These are phyloP conservation scores for Mycena albidolilacea DNA, from an alignment of 768 basidiomycete species.

Conservation along the genomic window DNA sequence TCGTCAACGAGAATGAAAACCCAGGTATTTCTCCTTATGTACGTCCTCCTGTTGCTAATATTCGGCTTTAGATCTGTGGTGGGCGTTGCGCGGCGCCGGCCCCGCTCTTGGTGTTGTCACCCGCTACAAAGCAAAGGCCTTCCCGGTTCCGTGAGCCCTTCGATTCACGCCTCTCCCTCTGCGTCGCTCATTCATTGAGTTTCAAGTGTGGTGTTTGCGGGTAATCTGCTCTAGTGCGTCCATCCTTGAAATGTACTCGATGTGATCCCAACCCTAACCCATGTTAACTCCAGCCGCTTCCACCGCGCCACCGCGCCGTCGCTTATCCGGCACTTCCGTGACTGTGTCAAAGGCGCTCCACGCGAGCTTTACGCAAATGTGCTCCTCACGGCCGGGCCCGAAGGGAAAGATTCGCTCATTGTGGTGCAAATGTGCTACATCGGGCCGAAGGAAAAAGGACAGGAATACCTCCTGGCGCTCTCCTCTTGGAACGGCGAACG, in stretches of 20 bases:
- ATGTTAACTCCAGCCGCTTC: constrained; percentile 74
- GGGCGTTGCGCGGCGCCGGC: constrained; percentile 90
- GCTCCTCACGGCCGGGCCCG: constrained; percentile 91
- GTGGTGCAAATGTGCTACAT: constrained; percentile 95
- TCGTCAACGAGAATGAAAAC: constrained; percentile 80
- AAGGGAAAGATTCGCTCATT: constrained; percentile 85
- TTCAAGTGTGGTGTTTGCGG: constrained; percentile 82
- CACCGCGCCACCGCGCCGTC: constrained; percentile 89
- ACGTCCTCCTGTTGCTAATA: constrained; percentile 5
- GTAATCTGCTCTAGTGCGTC: constrained; percentile 91
- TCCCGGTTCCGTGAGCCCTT: constrained; percentile 73
- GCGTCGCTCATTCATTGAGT: constrained; percentile 3
- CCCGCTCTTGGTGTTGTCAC: constrained; percentile 88
- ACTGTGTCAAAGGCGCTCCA: constrained; percentile 92
- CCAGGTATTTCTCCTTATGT: constrained; percentile 62
- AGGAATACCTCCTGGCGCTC: constrained; percentile 85
- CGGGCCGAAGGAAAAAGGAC: constrained; percentile 80
- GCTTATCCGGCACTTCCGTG: constrained; percentile 92
- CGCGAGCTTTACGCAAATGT: constrained; percentile 92
- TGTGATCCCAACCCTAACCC: constrained; percentile 34
- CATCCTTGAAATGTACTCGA: constrained; percentile 16
- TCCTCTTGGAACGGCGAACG: constrained; percentile 91
- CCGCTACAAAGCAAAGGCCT: constrained; percentile 92
- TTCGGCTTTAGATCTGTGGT: constrained; percentile 78
- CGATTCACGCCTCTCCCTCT: constrained; percentile 7